These are phyloP conservation scores for Trametes punicea DNA, from an alignment of 768 basidiomycete species.

Conservation along the genomic window DNA sequence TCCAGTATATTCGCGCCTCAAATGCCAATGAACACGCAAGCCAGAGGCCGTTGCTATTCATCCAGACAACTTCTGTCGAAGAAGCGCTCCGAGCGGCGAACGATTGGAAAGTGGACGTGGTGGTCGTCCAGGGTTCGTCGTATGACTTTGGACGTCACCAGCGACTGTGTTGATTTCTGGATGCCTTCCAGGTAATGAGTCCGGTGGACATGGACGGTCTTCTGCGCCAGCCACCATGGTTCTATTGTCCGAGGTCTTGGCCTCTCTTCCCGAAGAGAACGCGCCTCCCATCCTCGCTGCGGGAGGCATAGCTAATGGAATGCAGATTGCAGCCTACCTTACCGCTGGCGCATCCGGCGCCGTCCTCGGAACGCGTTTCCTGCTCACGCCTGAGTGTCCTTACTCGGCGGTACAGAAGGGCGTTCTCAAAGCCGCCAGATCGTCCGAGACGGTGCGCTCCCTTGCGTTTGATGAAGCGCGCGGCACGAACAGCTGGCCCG, in stretches of 20 bases:
- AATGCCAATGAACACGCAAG: conserved; percentile 39
- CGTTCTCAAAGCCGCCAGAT: conserved; percentile 28
- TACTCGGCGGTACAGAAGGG: conserved; percentile 34
- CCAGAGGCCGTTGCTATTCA: conserved; percentile 53
- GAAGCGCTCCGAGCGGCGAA: conserved; percentile 58
- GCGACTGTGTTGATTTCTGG: neutral
- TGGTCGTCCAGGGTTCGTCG: conserved; percentile 71
- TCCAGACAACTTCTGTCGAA: conserved; percentile 57
- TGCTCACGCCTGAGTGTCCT: conserved; percentile 60
- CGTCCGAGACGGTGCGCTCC: conserved; percentile 30
- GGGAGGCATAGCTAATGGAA: conserved; percentile 65
- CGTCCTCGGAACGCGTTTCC: conserved; percentile 73
- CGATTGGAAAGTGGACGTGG: conserved; percentile 65
- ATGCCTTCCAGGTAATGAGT: conserved; percentile 78
- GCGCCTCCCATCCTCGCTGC: conserved; percentile 64
- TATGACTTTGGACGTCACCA: neutral
- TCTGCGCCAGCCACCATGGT: conserved; percentile 57
- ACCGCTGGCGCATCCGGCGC: conserved; percentile 65
- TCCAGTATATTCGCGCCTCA: conserved; percentile 52
- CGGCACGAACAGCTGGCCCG: conserved; percentile 33
- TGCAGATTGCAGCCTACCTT: conserved; percentile 63
- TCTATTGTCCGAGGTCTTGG: conserved; percentile 54
- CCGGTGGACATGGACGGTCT: conserved; percentile 71
- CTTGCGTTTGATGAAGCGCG: conserved; percentile 34
- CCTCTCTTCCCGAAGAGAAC: conserved; percentile 36